Percentiles rank a stretch among this genome's conserved stretches.
Conservation (phyloP, 805 yeast species). For the Candida anglica region DNA sequence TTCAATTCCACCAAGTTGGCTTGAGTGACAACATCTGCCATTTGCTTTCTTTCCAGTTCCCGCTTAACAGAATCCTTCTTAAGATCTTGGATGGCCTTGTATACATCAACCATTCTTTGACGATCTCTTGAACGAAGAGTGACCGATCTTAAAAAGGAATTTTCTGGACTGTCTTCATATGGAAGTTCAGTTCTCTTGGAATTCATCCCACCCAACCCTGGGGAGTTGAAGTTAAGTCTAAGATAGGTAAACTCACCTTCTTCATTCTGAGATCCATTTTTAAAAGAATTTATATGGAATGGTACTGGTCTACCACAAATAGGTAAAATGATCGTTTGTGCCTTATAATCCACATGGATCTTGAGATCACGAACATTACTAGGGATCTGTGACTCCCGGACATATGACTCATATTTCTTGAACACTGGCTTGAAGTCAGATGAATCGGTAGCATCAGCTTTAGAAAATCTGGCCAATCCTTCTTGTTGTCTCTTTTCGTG, state of each 20-base stretch:
- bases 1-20: slow-evolving; percentile 79
- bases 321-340: slow-evolving; percentile 87
- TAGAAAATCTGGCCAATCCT: slow-evolving; percentile 77
- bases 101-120: slow-evolving; percentile 85
- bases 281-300: slow-evolving; percentile 90
- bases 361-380: slow-evolving; percentile 74
- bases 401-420: slow-evolving; percentile 90
- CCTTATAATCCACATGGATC: slow-evolving; percentile 81
- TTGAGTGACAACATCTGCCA: slow-evolving; percentile 93
- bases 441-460: slow-evolving; percentile 68
- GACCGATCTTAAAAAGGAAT: slow-evolving; percentile 80
- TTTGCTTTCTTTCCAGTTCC: slow-evolving; percentile 83
- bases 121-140: slow-evolving; percentile 88
- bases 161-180: slow-evolving; percentile 83
- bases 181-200: slow-evolving; percentile 78
- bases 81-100: slow-evolving; percentile 85
- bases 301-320: slow-evolving; percentile 97
- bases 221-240: slow-evolving; percentile 88
- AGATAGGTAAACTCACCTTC: slow-evolving; percentile 93
- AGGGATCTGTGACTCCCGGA: slow-evolving; percentile 91
- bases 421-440: slow-evolving; percentile 68
- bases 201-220: slow-evolving; percentile 75
- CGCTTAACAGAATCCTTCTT: slow-evolving; percentile 88
- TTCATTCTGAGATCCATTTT: slow-evolving; percentile 91
- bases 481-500: slow-evolving; percentile 84